Evolutionary conservation across 371 early-diverging fungal genomes (phyloP).

Genomic region (Conidiobolus incongruus): DNA sequence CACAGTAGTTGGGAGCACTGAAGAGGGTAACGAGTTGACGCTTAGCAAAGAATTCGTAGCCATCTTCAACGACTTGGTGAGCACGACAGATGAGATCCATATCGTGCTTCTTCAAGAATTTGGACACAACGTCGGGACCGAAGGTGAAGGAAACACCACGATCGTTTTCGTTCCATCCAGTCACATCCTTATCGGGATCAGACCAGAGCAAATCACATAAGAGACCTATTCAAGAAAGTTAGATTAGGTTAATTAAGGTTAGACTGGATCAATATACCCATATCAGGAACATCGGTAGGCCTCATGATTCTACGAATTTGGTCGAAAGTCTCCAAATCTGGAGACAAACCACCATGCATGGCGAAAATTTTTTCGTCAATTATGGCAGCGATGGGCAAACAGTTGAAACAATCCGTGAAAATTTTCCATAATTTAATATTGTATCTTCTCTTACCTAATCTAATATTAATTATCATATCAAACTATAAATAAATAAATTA

Average conservation of each 20-base stretch:
- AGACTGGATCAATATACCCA: too few species aligned
- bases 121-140: conserved; percentile 69
- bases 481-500: too few species aligned
- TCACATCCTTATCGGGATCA: conserved; percentile 49
- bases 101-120: conserved; percentile 75
- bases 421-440: conserved; percentile 91
- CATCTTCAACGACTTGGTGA: conserved; percentile 97
- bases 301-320: conserved; percentile 79
- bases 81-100: conserved; percentile 90
- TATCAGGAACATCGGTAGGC: conserved; percentile 95
- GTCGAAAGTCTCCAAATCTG: conserved; percentile 69
- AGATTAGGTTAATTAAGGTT: too few species aligned
- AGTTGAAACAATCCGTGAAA: conserved; percentile 96
- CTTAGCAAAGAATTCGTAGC: conserved; percentile 95
- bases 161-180: conserved; percentile 94
- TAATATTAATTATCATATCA: neutral
- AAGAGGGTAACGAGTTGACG: conserved; percentile 88
- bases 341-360: conserved; percentile 96
- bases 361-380: conserved; percentile 95
- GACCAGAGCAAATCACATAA: conserved; percentile 83
- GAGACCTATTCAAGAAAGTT: too few species aligned
- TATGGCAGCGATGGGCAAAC: conserved; percentile 89
- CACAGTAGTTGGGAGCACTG: conserved; percentile 97
- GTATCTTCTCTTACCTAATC: conserved; percentile 57
- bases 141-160: conserved; percentile 93